phyloP scores from a whole-genome alignment of 257 asterid genomes.

The Thymus quinquecostatus region DNA sequence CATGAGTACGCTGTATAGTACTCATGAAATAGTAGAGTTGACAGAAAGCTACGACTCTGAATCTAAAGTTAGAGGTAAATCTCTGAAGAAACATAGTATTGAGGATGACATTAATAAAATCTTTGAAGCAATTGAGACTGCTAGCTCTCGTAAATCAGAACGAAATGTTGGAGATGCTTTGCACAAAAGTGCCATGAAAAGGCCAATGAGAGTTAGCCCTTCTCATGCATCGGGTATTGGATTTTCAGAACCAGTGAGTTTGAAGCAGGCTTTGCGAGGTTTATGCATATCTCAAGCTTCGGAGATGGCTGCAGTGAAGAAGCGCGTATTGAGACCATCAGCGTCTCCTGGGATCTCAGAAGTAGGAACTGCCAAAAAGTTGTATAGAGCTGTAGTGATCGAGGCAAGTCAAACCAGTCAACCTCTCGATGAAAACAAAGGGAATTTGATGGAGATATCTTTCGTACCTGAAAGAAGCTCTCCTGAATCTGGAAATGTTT shows the following conservation, averaged over 20 bases:
- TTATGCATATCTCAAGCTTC: constrained; percentile 96
- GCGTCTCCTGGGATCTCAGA: constrained; percentile 49
- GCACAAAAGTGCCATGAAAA: constrained; percentile 78
- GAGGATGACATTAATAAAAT: constrained; percentile 75
- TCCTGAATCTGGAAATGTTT: constrained; percentile 31
- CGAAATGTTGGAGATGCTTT: constrained; percentile 37
- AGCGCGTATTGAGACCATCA: constrained; percentile 52
- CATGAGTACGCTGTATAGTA: constrained; percentile 43
- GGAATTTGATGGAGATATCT: constrained; percentile 58
- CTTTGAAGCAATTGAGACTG: constrained; percentile 70
- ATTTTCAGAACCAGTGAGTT: constrained; percentile 64
- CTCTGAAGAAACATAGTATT: constrained; percentile 43
- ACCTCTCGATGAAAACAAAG: constrained; percentile 40
- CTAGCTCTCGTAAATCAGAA: constrained; percentile 43
- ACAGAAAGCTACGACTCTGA: constrained; percentile 43
- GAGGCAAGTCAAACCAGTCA: constrained; percentile 44
- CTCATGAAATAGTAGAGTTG: constrained; percentile 68
- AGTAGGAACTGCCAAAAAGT: constrained; percentile 51
- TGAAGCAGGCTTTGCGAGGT: constrained; percentile 96
- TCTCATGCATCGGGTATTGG: constrained; percentile 67
- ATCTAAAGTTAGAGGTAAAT: constrained; percentile 36
- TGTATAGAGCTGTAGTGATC: constrained; percentile 44
- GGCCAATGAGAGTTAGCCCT: constrained; percentile 67
- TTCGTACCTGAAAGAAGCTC: constrained; percentile 56
- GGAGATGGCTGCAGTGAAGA: constrained; percentile 89